Evolutionary conservation across 371 early-diverging fungal genomes (phyloP), one percentile per base, ranked within the genome.

Genomic region (Mucor velutinosus): DNA sequence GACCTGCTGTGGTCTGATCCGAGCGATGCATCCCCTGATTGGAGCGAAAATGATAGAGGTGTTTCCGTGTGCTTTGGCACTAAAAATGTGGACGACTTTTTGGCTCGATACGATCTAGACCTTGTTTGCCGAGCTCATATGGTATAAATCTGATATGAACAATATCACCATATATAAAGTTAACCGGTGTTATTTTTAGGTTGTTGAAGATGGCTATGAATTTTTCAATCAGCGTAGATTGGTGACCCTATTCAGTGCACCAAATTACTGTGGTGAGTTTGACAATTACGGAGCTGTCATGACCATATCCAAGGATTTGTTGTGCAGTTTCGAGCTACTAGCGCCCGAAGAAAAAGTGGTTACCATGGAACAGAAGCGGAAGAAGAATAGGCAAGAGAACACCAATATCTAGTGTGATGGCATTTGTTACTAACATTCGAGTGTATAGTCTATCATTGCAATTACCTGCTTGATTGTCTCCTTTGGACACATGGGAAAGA

Each of bases 151-250:
- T 53, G 27, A 25, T 25, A 12, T 14, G 11, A 11, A 27, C 14
- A 27, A 27, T 11, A 53, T 53, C 11, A 7, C 53, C 27, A 27
- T 53, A 27, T 53, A 27, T 27, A 53, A 53, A 25, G 25, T 7
- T 47, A 15, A 17, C 23, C 8, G 29, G n/a, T 21, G 32, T 32
- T 47, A 29, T 59, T 30, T 33, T 23, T 71, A 71, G 71, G 98
- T 99, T 37, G 98, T 99, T 7, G 99, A 99, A 78, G 99, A 98
- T 71, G 99, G 99, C n/a, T 99, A 99, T 78, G 98, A 99, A 80
- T 99, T 99, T 80, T 98, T 99, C 84, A 94, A 93, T 61, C 91
- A 96, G 65, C 87, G 96, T 58, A 90, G 90, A 33, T 81, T 99
- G 30, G 99, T 99, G 1, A 99, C 99, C 3, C 82, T 99, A 27